Conservation (phyloP, 2,329 filamentous ascomycete species). For the Apiospora marii region DNA sequence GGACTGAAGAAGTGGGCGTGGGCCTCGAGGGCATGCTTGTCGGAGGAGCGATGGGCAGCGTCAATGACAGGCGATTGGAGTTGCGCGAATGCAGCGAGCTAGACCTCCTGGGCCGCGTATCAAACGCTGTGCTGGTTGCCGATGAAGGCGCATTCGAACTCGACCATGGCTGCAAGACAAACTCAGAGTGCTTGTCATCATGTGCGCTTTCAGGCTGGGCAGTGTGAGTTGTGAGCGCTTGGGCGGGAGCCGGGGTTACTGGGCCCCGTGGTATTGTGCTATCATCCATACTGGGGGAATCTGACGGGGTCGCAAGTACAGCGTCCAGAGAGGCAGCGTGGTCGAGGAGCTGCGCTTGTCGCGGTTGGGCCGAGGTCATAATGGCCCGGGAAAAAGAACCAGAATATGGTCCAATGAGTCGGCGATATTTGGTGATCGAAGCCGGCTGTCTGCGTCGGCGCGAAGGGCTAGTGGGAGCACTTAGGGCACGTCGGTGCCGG, state of each 20-base stretch:
- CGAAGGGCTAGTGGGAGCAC: constrained; percentile 37
- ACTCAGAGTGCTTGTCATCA: constrained; percentile 32
- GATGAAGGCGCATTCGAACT: constrained; percentile 47
- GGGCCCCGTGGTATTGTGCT: constrained; percentile 30
- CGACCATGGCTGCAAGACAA: constrained; percentile 36
- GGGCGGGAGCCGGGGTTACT: constrained; percentile 27
- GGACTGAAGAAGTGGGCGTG: constrained; percentile 55
- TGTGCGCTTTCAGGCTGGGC: constrained; percentile 27
- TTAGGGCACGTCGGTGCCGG: constrained; percentile 38
- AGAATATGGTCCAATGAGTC: constrained; percentile 28
- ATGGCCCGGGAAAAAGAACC: constrained; percentile 29
- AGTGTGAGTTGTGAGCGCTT: constrained; percentile 31
- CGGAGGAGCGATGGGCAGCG: constrained; percentile 66
- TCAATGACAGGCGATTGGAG: constrained; percentile 66
- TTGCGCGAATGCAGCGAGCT: constrained; percentile 61
- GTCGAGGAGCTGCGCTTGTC: constrained; percentile 35
- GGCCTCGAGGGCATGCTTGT: constrained; percentile 61
- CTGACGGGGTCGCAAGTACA: constrained; percentile 35
- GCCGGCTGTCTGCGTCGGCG: constrained; percentile 29
- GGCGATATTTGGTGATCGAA: constrained; percentile 29
- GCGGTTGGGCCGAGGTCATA: constrained; percentile 41
- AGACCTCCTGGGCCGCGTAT: constrained; percentile 58
- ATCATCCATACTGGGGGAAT: constrained; percentile 29
- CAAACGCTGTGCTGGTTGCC: constrained; percentile 48
- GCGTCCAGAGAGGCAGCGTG: constrained; percentile 38